Evolutionary conservation across 1,284 basidiomycete species (phyloP).

Genomic region (Boletus hoseneyae): DNA sequence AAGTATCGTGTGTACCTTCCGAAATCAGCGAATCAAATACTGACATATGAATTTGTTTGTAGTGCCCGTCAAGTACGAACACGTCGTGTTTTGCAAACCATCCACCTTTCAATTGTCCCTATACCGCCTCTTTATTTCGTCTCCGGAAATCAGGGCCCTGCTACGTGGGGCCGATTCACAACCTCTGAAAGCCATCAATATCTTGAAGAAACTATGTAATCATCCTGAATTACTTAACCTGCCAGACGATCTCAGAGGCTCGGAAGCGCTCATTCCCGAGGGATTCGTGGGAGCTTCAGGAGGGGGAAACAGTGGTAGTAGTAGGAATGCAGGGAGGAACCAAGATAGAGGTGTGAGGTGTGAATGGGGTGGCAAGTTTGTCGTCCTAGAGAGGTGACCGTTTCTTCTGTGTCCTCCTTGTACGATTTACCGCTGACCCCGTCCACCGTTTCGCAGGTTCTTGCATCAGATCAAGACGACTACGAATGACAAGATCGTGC

Average conservation of each 20-base stretch:
- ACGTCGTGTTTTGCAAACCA: constrained; percentile 95
- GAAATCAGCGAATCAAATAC: not conserved
- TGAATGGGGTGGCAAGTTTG: constrained; percentile 89
- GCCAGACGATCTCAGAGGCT: constrained; percentile 84
- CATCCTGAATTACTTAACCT: constrained; percentile 93
- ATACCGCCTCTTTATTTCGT: constrained; percentile 92
- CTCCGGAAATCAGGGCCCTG: constrained; percentile 90
- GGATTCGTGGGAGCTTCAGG: constrained; percentile 66
- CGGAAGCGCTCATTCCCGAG: constrained; percentile 80
- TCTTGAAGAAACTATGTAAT: constrained; percentile 97
- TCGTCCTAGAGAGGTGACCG: constrained; percentile 85
- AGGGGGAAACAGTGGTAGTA: constrained; percentile 15
- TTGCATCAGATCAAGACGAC: constrained; percentile 77
- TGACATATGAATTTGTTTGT: constrained; percentile 10
- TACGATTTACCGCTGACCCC: not conserved
- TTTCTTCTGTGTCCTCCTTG: not conserved
- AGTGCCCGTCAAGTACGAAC: constrained; percentile 99
- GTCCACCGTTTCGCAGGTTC: constrained; percentile 56
- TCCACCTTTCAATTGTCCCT: constrained; percentile 87
- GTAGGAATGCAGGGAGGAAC: constrained; percentile 43
- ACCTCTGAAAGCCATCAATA: constrained; percentile 95
- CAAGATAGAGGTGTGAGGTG: constrained; percentile 56
- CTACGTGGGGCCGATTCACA: constrained; percentile 91
- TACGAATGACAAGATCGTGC: constrained; percentile 95
- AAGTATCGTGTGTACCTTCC: constrained; percentile 79